These are phyloP conservation scores for Ophiostoma novo-ulmi DNA, from an alignment of 2,329 filamentous ascomycete species.

Conservation along the genomic window DNA sequence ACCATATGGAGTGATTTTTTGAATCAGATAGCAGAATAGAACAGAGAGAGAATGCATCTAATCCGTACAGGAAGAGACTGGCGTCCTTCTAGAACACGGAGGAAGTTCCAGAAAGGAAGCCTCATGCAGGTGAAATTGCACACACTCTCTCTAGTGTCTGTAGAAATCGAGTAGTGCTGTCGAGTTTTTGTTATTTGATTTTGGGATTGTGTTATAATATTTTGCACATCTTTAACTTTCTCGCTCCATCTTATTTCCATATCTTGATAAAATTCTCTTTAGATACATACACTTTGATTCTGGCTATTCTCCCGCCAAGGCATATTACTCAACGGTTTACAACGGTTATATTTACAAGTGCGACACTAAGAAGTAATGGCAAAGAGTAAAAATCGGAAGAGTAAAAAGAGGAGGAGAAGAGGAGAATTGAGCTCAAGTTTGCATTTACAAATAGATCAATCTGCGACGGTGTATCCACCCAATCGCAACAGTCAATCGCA, in stretches of 20 bases:
- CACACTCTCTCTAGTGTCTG: neutral
- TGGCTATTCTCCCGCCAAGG: neutral
- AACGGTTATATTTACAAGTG: neutral
- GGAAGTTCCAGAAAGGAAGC: constrained; percentile 2
- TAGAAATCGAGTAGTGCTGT: neutral
- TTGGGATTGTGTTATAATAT: neutral
- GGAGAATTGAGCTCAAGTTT: neutral
- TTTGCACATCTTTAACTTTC: neutral
- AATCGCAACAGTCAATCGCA: constrained; percentile 2
- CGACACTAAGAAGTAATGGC: neutral
- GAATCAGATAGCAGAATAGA: neutral
- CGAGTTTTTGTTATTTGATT: neutral
- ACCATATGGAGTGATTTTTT: neutral
- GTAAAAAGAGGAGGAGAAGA: neutral
- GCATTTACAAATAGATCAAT: neutral
- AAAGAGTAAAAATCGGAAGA: neutral
- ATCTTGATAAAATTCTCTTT: neutral
- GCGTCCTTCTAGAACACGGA: constrained; percentile 8
- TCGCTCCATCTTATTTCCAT: constrained; percentile 3
- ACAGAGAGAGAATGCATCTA: neutral
- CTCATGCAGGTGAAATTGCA: constrained; percentile 3
- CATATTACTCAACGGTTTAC: neutral
- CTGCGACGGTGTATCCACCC: neutral
- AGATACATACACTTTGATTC: neutral
- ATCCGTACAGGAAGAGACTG: neutral